A percentile compares a stretch with the other conserved stretches of the same genome.
phyloP scores from a whole-genome alignment of 164 flowering plant species.

The Paratinospora sagittata region DNA sequence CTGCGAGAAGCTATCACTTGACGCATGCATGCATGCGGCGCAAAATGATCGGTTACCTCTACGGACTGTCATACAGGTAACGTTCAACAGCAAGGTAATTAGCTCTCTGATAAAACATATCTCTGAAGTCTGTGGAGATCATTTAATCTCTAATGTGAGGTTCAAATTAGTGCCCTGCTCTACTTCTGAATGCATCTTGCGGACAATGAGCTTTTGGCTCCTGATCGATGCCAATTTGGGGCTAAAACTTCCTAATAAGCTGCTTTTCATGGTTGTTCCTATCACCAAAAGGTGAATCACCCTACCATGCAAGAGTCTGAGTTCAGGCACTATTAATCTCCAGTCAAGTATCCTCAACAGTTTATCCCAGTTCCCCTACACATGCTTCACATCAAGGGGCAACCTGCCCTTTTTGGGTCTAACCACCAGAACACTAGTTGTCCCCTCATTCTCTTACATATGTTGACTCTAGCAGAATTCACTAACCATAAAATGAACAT shows the following conservation, averaged over 20 bases:
- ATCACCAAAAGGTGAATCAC: not conserved
- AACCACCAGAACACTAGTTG: not conserved
- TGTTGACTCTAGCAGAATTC: not conserved
- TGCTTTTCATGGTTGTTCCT: not conserved
- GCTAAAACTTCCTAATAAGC: not conserved
- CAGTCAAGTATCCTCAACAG: not conserved
- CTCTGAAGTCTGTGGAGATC: not conserved
- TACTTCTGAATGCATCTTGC: not conserved
- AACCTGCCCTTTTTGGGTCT: not conserved
- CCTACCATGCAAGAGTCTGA: not conserved
- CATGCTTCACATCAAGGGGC: not conserved
- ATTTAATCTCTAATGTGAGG: too few relatives aligned
- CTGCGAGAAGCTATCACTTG: constrained; percentile 68
- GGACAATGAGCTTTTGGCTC: not conserved
- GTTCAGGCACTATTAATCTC: not conserved
- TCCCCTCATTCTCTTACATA: not conserved
- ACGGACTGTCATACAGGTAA: constrained; percentile 68
- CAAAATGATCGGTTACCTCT: constrained; percentile 88
- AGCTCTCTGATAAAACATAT: constrained; percentile 1
- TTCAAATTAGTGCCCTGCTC: not conserved
- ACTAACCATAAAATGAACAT: not conserved
- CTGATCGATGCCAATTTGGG: not conserved
- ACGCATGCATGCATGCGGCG: constrained; percentile 83
- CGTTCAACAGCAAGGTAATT: constrained; percentile 7
- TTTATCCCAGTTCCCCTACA: not conserved